A percentile compares a stretch with the other conserved stretches of the same genome.
Conservation (phyloP, 2,329 filamentous ascomycete genomes). For the Drechslerella coelobrocha region DNA sequence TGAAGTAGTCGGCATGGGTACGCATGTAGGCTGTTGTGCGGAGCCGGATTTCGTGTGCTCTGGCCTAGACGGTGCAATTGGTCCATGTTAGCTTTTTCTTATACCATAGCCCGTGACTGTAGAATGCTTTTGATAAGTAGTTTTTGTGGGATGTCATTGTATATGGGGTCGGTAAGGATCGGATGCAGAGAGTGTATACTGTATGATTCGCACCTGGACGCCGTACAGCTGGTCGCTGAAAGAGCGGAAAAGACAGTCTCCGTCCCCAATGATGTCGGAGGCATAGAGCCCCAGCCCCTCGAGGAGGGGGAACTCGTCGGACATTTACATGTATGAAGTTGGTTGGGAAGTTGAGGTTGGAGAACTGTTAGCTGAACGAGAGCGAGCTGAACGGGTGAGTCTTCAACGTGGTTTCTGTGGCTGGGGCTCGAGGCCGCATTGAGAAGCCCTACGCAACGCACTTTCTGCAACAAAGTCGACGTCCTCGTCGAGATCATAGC, state of each 20-base stretch:
- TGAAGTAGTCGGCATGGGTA: constrained; percentile 68
- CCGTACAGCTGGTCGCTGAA: constrained; percentile 54
- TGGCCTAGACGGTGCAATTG: constrained; percentile 50
- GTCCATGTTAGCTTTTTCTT: neutral
- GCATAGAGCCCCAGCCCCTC: constrained; percentile 67
- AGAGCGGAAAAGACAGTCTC: constrained; percentile 61
- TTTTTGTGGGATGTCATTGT: too few species aligned
- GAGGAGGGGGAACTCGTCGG: constrained; percentile 66
- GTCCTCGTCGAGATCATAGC: neutral
- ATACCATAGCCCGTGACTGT: too few species aligned
- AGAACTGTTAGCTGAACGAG: neutral
- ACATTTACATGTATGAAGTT: constrained; percentile 46
- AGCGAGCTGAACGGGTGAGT: neutral
- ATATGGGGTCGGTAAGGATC: too few species aligned
- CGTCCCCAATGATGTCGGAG: constrained; percentile 68
- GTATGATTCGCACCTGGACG: constrained; percentile 48
- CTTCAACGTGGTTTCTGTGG: too few species aligned
- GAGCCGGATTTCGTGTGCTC: constrained; percentile 65
- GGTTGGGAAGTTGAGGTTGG: neutral
- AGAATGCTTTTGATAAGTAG: too few species aligned
- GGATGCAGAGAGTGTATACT: constrained; percentile 24
- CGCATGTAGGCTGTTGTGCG: constrained; percentile 65
- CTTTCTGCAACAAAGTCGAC: constrained; percentile 12
- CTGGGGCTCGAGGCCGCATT: neutral
- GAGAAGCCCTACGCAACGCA: constrained; percentile 11